These are phyloP conservation scores for Brassica nigra DNA, from an alignment of 345 rosid species.

Conservation along the genomic window DNA sequence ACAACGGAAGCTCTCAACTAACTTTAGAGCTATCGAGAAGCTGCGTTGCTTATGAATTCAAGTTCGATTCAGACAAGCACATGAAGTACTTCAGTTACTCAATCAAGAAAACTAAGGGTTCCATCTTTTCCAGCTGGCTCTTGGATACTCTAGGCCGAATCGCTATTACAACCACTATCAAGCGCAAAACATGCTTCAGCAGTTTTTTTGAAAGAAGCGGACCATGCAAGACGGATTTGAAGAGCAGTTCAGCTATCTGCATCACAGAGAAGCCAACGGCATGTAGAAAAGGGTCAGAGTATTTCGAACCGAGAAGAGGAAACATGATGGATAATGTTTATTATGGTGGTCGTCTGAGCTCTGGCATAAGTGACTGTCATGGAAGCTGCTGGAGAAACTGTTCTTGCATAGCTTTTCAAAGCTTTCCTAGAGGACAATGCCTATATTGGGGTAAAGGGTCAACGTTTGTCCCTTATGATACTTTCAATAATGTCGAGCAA, in stretches of 20 bases:
- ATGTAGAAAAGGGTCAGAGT: conserved; percentile 52
- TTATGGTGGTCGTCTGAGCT: conserved; percentile 29
- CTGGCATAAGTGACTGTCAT: conserved; percentile 59
- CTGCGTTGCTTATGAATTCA: conserved; percentile 43
- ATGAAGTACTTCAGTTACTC: conserved; percentile 57
- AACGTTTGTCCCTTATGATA: conserved; percentile 38
- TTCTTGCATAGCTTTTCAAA: conserved; percentile 51
- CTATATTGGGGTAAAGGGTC: conserved; percentile 50
- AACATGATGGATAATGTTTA: conserved; percentile 25
- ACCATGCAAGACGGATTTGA: conserved; percentile 42
- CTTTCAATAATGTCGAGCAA: conserved; percentile 9
- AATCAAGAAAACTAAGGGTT: conserved; percentile 31
- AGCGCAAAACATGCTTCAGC: neutral
- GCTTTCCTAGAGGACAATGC: conserved; percentile 42
- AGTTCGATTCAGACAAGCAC: conserved; percentile 38
- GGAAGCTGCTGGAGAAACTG: conserved; percentile 64
- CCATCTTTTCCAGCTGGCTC: conserved; percentile 51
- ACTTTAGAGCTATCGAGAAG: conserved; percentile 41
- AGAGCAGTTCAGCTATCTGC: conserved; percentile 50
- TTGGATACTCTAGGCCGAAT: conserved; percentile 56
- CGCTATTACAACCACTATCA: conserved; percentile 35
- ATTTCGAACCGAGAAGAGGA: conserved; percentile 53
- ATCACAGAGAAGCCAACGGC: conserved; percentile 46
- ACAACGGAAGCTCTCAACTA: conserved; percentile 46
- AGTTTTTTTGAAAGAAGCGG: conserved; percentile 40